Conservation (phyloP, 345 rosid genomes). For the Hibiscus tridactylites region DNA sequence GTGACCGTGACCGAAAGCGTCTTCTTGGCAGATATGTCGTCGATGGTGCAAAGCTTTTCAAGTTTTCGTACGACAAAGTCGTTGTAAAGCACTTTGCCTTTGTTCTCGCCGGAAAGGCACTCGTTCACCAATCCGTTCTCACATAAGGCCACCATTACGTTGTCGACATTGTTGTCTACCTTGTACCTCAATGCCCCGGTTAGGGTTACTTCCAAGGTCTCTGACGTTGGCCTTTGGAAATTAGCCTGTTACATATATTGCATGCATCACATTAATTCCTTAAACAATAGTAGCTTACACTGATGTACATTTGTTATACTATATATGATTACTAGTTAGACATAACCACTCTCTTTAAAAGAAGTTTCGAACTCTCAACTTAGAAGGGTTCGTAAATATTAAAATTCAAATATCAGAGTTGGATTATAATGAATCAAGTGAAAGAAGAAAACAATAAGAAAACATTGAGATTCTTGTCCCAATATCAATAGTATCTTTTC, state of each 20-base stretch:
- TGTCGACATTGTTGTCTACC: neutral
- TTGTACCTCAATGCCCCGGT: neutral
- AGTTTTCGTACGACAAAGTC: neutral
- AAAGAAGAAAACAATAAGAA: too few species aligned
- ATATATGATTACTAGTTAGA: too few species aligned
- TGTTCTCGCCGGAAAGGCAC: neutral
- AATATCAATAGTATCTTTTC: too few species aligned
- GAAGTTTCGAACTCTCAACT: too few species aligned
- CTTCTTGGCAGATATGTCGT: neutral
- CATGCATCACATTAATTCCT: neutral
- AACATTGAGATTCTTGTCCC: too few species aligned
- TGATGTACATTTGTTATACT: too few species aligned
- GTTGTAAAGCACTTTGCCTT: neutral
- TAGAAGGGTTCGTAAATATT: too few species aligned
- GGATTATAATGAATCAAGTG: too few species aligned
- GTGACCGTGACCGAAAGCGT: neutral
- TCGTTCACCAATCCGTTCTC: neutral
- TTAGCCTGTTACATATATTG: neutral
- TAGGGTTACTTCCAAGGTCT: neutral
- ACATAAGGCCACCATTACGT: neutral
- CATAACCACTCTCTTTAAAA: too few species aligned
- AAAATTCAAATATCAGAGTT: too few species aligned
- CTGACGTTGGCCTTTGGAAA: neutral
- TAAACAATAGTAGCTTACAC: too few species aligned
- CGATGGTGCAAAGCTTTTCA: neutral